Base-by-base conservation (phyloP, 2,329 filamentous ascomycete genomes). In the Remersonia thermophila region DNA sequence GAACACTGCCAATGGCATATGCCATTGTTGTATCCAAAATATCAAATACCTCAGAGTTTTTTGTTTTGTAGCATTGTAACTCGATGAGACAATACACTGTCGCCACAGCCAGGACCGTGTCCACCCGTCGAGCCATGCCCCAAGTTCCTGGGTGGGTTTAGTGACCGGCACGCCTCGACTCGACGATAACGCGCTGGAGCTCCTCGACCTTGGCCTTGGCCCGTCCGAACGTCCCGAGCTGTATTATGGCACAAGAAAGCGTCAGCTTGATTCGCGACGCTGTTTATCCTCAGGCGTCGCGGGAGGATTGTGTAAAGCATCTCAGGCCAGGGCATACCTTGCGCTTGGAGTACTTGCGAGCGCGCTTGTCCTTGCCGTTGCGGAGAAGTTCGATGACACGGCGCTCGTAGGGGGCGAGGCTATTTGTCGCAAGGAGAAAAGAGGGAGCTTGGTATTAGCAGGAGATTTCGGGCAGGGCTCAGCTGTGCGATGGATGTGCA, bases 171-270 rank as follows among this genome's bases (percentile, higher is more conserved):
- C 64, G 60, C 55, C 71, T 66, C 62, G 87, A 80, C 74, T 96
- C 91, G 59, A 89, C 85, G 63, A 98, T 98, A 67, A 98, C 83
- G 59, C 84, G 79, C 71, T 86, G 84, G 71, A 98, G 85, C 73
- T 96, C 89, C 65, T 98, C 91, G 55, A 98, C 91, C 89, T 98
- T 98, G 65, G 77, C 80, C 89, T 98, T 98, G 61, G 89, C 89
- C 67, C 91, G 89, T 61, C 84, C 83, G 69, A 96, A 96, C 56
- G 91, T 96, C 65, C 91, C 91, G 73, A 98, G 87, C 82, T 91
- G 49, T 38, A n/a, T n/a, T n/a, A n/a, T n/a, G n/a, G n/a, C n/a
- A n/a, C n/a, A n/a, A n/a, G n/a, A n/a, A n/a, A n/a, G n/a, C n/a
- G n/a, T n/a, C n/a, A n/a, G n/a, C n/a, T n/a, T n/a, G n/a, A n/a